Conservation (phyloP, 345 rosid genomes). For the Eucalyptus coolabah region DNA sequence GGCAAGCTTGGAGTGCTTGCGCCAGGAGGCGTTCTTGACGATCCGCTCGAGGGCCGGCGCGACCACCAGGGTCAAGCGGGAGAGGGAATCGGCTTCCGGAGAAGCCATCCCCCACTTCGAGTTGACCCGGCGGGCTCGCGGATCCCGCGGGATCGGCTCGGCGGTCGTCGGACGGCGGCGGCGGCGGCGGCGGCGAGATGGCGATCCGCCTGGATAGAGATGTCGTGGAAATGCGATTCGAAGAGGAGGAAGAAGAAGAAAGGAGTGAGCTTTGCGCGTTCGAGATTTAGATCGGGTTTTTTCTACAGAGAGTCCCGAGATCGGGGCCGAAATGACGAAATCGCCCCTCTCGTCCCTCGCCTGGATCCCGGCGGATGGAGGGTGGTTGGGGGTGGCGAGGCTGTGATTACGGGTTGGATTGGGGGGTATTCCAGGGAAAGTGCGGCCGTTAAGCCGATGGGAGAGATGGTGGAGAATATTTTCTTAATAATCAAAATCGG, state of each 20-base stretch:
- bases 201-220: not conserved
- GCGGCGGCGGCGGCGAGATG: not conserved
- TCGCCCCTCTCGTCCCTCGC: not conserved
- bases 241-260: not conserved
- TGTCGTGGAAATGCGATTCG: not conserved
- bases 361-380: not conserved
- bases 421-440: not conserved
- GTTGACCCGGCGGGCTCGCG: slow-evolving; percentile 4
- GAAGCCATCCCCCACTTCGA: slow-evolving; percentile 91
- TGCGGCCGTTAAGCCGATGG: not conserved
- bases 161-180: not conserved
- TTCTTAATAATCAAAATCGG: not conserved
- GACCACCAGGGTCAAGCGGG: slow-evolving; percentile 71
- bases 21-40: slow-evolving; percentile 92
- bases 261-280: not conserved
- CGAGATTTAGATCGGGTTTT: not conserved
- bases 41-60: slow-evolving; percentile 82
- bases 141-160: not conserved
- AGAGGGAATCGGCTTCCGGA: slow-evolving; percentile 98
- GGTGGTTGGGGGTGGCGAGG: not conserved
- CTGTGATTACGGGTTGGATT: not conserved
- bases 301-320: not conserved
- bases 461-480: not conserved
- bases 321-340: not conserved
- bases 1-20: slow-evolving; percentile 91